Conservation (phyloP, 345 rosid species). For the Carallia pectinifolia region DNA sequence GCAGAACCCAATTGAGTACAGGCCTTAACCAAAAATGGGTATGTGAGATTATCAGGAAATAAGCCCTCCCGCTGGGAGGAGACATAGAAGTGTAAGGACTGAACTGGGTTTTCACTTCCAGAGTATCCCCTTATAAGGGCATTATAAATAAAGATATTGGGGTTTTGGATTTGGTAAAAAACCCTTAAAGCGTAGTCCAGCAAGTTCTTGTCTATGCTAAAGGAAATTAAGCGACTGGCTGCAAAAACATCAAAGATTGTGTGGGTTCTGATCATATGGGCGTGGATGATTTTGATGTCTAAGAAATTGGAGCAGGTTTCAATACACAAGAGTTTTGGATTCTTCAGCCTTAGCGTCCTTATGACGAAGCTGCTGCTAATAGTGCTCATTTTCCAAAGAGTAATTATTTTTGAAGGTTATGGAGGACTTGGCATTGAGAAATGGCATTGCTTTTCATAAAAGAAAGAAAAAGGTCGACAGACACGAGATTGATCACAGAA, state of each 20-base stretch:
- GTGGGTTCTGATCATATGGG: constrained; percentile 56
- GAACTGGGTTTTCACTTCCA: constrained; percentile 32
- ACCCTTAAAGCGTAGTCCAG: constrained; percentile 42
- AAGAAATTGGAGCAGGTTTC: constrained; percentile 50
- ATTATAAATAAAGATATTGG: constrained; percentile 58
- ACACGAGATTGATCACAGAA: no score
- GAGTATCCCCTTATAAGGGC: constrained; percentile 58
- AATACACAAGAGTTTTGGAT: constrained; percentile 54
- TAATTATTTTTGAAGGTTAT: no score
- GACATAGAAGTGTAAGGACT: constrained; percentile 44
- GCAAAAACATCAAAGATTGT: constrained; percentile 53
- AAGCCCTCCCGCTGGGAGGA: constrained; percentile 36
- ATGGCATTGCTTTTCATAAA: no score
- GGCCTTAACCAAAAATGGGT: constrained; percentile 61
- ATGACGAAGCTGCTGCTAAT: constrained; percentile 30
- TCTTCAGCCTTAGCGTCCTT: constrained; percentile 46
- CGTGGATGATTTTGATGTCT: constrained; percentile 64
- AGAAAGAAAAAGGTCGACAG: no score
- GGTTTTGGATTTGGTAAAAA: constrained; percentile 51
- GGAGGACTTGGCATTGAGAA: no score
- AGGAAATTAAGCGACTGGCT: constrained; percentile 55
- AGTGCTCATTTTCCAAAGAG: constrained; percentile 29
- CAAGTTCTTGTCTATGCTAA: constrained; percentile 31
- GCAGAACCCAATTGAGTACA: constrained; percentile 41
- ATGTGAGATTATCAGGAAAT: constrained; percentile 64